Evolutionary conservation across 2,329 filamentous ascomycete genomes (phyloP).

Genomic region (Aphanoascus verrucosus): DNA sequence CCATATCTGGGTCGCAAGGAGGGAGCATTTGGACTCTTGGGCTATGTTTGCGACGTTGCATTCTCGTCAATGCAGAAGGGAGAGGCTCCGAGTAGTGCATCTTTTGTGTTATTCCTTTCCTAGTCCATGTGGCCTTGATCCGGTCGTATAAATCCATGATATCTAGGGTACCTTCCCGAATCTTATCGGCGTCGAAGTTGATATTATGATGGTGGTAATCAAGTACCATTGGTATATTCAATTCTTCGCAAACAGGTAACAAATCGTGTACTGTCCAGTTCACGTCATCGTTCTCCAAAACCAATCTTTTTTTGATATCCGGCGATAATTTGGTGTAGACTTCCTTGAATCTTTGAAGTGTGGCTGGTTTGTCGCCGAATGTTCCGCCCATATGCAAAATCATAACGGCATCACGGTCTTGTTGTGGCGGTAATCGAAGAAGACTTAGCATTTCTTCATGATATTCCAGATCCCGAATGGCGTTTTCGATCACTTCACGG

Average conservation of each 20-base stretch:
- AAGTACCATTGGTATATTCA: constrained; percentile 86
- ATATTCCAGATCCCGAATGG: constrained; percentile 74
- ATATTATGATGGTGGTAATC: constrained; percentile 97
- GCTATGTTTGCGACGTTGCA: constrained; percentile 75
- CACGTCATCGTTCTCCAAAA: constrained; percentile 91
- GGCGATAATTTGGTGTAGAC: constrained; percentile 60
- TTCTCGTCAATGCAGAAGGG: constrained; percentile 62
- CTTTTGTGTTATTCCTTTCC: constrained; percentile 79
- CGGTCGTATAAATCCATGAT: constrained; percentile 64
- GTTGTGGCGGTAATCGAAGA: constrained; percentile 64
- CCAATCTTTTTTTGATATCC: constrained; percentile 66
- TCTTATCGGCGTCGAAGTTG: constrained; percentile 59
- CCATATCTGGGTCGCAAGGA: constrained; percentile 72
- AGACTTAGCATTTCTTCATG: constrained; percentile 76
- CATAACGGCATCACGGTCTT: constrained; percentile 80
- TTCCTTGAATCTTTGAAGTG: constrained; percentile 63
- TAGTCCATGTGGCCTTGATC: constrained; percentile 73
- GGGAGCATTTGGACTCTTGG: constrained; percentile 68
- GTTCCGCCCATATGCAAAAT: constrained; percentile 87
- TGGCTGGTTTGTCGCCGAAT: constrained; percentile 75
- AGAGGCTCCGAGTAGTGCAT: constrained; percentile 92
- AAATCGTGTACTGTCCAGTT: constrained; percentile 87
- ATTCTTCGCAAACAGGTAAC: constrained; percentile 77
- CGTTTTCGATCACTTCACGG: constrained; percentile 61
- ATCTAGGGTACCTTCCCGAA: constrained; percentile 76